Conservation (phyloP, 2,329 filamentous ascomycete species). For the Sporothrix pseudoabietina region DNA sequence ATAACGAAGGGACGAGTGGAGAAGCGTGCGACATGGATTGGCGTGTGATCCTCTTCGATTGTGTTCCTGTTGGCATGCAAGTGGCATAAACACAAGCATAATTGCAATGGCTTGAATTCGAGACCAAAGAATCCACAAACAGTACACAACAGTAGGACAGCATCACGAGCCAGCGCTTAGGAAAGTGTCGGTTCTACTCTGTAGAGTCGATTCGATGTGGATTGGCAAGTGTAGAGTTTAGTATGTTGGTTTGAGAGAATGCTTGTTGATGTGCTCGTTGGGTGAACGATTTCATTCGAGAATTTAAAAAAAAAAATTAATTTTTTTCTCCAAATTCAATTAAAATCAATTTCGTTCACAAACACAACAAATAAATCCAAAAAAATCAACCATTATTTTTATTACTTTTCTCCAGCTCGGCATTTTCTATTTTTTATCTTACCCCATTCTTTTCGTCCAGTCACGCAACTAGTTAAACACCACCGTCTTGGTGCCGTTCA, state of each 20-base stretch:
- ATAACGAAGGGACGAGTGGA: not conserved
- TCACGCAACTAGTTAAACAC: slow-evolving; percentile 58
- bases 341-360: not conserved
- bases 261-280: too few relatives aligned
- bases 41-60: not conserved
- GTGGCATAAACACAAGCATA: not conserved
- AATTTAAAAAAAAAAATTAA: too few relatives aligned
- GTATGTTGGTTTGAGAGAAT: not conserved
- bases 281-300: too few relatives aligned
- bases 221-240: not conserved
- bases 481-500: slow-evolving; percentile 79
- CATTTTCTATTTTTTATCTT: not conserved
- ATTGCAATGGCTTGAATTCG: not conserved
- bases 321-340: not conserved
- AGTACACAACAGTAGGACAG: not conserved
- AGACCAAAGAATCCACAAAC: not conserved
- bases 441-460: not conserved
- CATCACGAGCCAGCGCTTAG: not conserved
- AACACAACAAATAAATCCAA: not conserved
- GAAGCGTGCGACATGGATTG: not conserved
- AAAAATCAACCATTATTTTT: not conserved
- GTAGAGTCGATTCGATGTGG: not conserved
- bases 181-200: too few relatives aligned
- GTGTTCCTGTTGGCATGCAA: not conserved
- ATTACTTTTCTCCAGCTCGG: not conserved